A percentile compares a stretch with the other conserved stretches of the same genome.
Conservation (phyloP, 148 eudicot genomes). For the Linanthus parryae region DNA sequence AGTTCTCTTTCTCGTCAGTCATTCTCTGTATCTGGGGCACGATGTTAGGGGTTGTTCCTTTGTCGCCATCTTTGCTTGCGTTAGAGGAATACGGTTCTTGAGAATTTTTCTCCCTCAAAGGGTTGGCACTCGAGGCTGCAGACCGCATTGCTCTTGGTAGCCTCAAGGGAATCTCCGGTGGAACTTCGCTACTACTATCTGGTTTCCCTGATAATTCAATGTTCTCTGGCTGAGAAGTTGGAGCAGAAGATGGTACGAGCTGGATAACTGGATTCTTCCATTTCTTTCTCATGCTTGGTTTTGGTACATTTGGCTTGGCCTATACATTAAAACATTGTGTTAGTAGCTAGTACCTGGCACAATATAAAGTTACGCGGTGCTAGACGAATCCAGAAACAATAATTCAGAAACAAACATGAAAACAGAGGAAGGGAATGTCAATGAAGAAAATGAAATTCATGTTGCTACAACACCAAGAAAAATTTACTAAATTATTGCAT, state of each 20-base stretch:
- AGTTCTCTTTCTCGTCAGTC: slow-evolving; percentile 60
- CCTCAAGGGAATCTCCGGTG: slow-evolving; percentile 43
- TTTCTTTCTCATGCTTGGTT: slow-evolving; percentile 52
- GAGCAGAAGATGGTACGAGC: slow-evolving; percentile 56
- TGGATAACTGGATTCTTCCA: slow-evolving; percentile 78
- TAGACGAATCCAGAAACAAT: neutral
- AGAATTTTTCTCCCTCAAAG: slow-evolving; percentile 55
- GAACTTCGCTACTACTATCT: slow-evolving; percentile 24
- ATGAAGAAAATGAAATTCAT: no score
- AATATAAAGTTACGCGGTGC: neutral
- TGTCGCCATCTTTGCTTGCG: slow-evolving; percentile 31
- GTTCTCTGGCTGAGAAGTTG: slow-evolving; percentile 35
- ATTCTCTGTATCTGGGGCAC: slow-evolving; percentile 30
- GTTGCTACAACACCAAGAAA: no score
- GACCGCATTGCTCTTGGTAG: slow-evolving; percentile 77
- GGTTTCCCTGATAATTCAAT: slow-evolving; percentile 24
- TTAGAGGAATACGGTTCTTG: slow-evolving; percentile 37
- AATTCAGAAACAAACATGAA: no score
- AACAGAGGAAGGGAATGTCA: no score
- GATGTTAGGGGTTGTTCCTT: slow-evolving; percentile 39
- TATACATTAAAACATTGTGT: slow-evolving; percentile 12
- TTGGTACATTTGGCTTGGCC: slow-evolving; percentile 64
- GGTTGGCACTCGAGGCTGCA: slow-evolving; percentile 42
- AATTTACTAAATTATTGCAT: no score
- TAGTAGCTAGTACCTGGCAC: no score